These are phyloP conservation scores for Fusarium equiseti DNA, from an alignment of 2,329 filamentous ascomycete species.

Conservation along the genomic window DNA sequence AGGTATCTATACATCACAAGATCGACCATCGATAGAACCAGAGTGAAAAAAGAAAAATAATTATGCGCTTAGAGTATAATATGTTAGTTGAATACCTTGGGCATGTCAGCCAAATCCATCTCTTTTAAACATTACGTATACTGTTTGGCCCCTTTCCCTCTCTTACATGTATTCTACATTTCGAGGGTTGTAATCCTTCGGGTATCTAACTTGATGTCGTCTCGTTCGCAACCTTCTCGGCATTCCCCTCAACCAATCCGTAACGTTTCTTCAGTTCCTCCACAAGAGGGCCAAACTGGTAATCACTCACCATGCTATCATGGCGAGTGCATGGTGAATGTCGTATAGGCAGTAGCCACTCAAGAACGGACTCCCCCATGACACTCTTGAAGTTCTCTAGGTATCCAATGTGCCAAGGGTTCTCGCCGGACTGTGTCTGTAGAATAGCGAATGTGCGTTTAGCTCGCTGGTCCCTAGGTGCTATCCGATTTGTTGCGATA, in stretches of 20 bases:
- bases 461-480: conserved; percentile 60
- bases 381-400: conserved; percentile 80
- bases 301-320: conserved; percentile 74
- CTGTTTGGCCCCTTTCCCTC: background rate
- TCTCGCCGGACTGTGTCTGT: conserved; percentile 77
- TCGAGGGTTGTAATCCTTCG: conserved; percentile 6
- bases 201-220: conserved; percentile 41
- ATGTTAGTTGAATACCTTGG: background rate
- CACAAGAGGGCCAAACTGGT: conserved; percentile 73
- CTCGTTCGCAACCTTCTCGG: conserved; percentile 34
- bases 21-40: background rate
- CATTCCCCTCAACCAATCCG: conserved; percentile 36
- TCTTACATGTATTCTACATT: conserved; percentile 4
- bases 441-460: conserved; percentile 83
- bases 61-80: background rate
- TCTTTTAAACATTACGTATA: conserved; percentile 30
- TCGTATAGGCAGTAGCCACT: conserved; percentile 85
- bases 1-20: background rate
- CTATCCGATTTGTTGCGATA: conserved; percentile 25
- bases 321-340: conserved; percentile 81
- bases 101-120: conserved; percentile 4
- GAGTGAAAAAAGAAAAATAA: background rate
- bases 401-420: conserved; percentile 84
- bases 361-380: conserved; percentile 77
- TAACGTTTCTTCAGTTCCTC: conserved; percentile 63